Evolutionary conservation across 768 basidiomycete genomes (phyloP), one percentile per base, ranked within the genome.

Genomic region (Rhodotorula diobovata): DNA sequence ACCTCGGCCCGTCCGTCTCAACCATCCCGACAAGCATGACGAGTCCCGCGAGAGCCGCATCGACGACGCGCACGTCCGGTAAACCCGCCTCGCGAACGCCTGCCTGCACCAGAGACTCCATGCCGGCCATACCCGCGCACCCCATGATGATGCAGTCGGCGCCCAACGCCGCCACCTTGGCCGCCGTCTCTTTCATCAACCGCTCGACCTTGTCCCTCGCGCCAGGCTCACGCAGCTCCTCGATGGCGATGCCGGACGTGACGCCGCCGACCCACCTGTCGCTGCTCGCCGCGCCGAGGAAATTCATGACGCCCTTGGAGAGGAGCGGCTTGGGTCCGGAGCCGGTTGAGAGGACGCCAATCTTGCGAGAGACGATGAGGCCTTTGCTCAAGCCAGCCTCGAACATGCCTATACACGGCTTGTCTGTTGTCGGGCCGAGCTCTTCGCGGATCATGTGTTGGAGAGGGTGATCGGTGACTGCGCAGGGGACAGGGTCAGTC

Each of bases 391-490:
- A 41, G 8, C 67, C 76, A 14, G 66, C 63, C n/a, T 73, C 67
- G 64, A 77, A 75, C 63, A 77, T 77, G 39, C 76, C 76, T 43
- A 76, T 58, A 61, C 72, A 73, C 28, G 43, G 41, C 11, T 71
- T 68, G 15, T 61, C 18, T 12, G 74, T 66, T 2, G 70, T 45
- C 9, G 71, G 71, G n/a, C 74, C 71, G 51, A 77, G 71, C 43
- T 76, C 63, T n/a, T 73, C 71, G 25, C 72, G 66, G 35, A 77
- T 71, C 67, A 73, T 75, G 64, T 73, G 74, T 30, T 76, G 75
- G 7, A 77, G 65, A 2, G 76, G 72, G 48, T 77, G 76, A 30
- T 77, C 74, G 34, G 76, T 76, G 65, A 77, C 76, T 77, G 61
- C 30, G 34, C 35, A 25, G 8, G 23, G 41, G 5, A 4, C 43